Conservation (phyloP, 139 green algal genomes). For the Gonium pectorale region DNA sequence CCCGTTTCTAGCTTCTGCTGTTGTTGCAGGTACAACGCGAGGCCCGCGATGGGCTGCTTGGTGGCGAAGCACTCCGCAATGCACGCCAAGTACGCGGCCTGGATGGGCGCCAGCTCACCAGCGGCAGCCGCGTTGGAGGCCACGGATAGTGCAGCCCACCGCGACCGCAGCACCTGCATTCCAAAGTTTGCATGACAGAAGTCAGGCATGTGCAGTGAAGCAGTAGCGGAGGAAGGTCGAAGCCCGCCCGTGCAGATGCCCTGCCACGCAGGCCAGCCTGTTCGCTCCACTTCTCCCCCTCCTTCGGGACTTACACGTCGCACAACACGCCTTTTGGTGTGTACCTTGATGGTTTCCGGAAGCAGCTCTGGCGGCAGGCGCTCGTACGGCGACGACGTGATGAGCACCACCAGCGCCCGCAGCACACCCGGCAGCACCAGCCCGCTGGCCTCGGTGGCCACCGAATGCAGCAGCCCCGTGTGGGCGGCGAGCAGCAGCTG, state of each 20-base stretch:
- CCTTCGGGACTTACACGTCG: too few species aligned
- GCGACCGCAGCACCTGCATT: constrained; percentile 16
- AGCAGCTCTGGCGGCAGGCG: constrained; percentile 70
- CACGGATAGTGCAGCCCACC: constrained; percentile 27
- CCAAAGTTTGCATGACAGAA: too few species aligned
- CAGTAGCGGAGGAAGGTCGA: too few species aligned
- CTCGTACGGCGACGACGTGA: constrained; percentile 65
- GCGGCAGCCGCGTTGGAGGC: constrained; percentile 7
- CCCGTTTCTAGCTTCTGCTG: too few species aligned
- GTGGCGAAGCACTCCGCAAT: constrained; percentile 65
- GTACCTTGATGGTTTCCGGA: constrained; percentile 48
- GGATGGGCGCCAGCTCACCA: constrained; percentile 16
- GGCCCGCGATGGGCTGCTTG: constrained; percentile 51
- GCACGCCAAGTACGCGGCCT: constrained; percentile 56
- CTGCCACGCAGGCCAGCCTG: too few species aligned
- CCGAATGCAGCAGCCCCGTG: constrained; percentile 54
- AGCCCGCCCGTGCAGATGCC: too few species aligned
- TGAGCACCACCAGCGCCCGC: constrained; percentile 66
- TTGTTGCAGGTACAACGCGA: constrained; percentile 39
- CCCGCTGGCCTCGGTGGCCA: constrained; percentile 38
- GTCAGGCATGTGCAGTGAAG: too few species aligned
- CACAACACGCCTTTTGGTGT: too few species aligned
- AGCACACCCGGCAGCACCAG: constrained; percentile 59
- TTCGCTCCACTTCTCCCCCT: too few species aligned
- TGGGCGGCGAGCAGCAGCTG: constrained; percentile 60